These are phyloP conservation scores for Trapa bicornis DNA, from an alignment of 345 rosid genomes.

Conservation along the genomic window DNA sequence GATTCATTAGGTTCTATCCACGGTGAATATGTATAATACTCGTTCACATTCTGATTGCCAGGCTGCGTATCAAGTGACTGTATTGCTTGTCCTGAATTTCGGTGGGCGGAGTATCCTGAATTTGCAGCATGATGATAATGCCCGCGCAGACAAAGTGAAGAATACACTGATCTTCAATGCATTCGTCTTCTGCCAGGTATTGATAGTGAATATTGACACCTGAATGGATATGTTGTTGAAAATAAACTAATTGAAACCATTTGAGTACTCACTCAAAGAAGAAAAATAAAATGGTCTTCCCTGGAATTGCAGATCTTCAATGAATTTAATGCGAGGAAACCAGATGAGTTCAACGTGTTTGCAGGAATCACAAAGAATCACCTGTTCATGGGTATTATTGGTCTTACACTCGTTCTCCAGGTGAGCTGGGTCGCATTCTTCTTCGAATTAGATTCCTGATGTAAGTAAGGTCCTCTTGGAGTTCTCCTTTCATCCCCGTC, in stretches of 20 bases:
- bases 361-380: constrained; percentile 52
- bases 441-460: neutral
- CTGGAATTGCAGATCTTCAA: constrained; percentile 54
- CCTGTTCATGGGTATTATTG: constrained; percentile 72
- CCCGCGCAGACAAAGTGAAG: constrained; percentile 46
- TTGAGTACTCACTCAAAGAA: too few species aligned
- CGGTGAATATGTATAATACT: too few species aligned
- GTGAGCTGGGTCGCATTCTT: constrained; percentile 18
- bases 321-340: constrained; percentile 92
- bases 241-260: too few species aligned
- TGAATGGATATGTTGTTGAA: too few species aligned
- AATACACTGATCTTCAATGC: constrained; percentile 87
- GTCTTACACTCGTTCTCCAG: constrained; percentile 64
- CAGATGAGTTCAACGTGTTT: constrained; percentile 75
- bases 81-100: constrained; percentile 70
- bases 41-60: too few species aligned
- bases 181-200: constrained; percentile 88
- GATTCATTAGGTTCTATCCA: too few species aligned
- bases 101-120: constrained; percentile 45
- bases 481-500: neutral
- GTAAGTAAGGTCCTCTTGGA: neutral
- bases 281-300: neutral
- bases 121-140: constrained; percentile 18
- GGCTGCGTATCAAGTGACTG: constrained; percentile 76
- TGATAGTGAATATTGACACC: constrained; percentile 4